Base-by-base conservation (phyloP, 306 rosid species). In the Sicyos baderoa region DNA sequence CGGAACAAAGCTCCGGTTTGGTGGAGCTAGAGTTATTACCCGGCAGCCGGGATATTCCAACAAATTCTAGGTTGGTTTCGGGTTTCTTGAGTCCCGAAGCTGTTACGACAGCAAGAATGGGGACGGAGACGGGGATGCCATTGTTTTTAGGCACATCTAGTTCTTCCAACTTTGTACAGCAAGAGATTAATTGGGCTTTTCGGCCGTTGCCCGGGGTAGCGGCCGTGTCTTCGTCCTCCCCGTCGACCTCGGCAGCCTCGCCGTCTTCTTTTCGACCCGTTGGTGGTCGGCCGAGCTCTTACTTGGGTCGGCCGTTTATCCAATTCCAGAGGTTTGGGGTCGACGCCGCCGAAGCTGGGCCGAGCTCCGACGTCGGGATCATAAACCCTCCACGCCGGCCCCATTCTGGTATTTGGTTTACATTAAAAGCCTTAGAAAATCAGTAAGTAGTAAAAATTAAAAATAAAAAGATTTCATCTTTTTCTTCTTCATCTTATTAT, bases 331-430 rank as follows among this genome's bases (percentile, higher is more conserved):
- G 78, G 35, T 79, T 71, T 19, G 76, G 64, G 52, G 52, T 54
- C n/a, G 51, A 51, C 14, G 14, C 16, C 7, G 29, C 3, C 48
- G 7, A 6, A 3, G 67, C 90, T 54, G 97, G 90, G 13, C 86
- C 94, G 8, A 85, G 86, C 81, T 77, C 88, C 3, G 83, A 84
- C 64, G 57, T 76, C 72, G 78, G 95, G 68, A 90, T 90, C 9
- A 88, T 88, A 54, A 86, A 85, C 77, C 97, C 97, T 84, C 99
- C 99, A 2, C 73, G 86, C 17, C 76, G 97, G 72, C 95, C 96
- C 55, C 91, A 85, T 74, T 94, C 97, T 7, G 99, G 99, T 79
- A 81, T 94, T 45, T 94, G 99, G 99, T 94, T 94, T 29, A 86
- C 77, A 84, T 86, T 94, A 6, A 95, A 85, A 87, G 97, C 97